A percentile compares a stretch with the other conserved stretches of the same genome.
Evolutionary conservation across 192 early-diverging fungal species (phyloP).

Genomic region (Coemansia sp.): DNA sequence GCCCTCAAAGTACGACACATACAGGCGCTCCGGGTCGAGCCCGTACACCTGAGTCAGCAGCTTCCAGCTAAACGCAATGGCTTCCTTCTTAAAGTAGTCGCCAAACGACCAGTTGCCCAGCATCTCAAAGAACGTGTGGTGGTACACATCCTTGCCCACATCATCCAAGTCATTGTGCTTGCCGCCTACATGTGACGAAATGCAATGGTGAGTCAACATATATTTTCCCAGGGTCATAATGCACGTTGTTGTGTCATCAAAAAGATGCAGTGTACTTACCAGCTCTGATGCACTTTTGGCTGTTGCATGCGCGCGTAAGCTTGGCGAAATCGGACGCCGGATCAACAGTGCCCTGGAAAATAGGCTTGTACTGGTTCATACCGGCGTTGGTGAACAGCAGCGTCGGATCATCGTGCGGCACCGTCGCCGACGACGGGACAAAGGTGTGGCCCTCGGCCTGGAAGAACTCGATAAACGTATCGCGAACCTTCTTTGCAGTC

Average conservation of each 20-base stretch:
- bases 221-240: background rate
- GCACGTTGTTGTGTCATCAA: constrained; percentile 4
- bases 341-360: constrained; percentile 94
- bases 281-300: constrained; percentile 98
- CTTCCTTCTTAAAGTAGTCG: constrained; percentile 98
- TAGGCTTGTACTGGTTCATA: constrained; percentile 98
- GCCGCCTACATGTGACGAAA: constrained; percentile 59
- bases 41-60: constrained; percentile 83
- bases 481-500: constrained; percentile 76
- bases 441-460: constrained; percentile 65
- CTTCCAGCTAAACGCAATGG: constrained; percentile 87
- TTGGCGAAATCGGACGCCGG: constrained; percentile 89
- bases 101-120: constrained; percentile 99
- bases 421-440: constrained; percentile 85
- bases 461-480: constrained; percentile 88
- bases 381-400: constrained; percentile 95
- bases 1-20: constrained; percentile 96
- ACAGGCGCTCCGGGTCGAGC: constrained; percentile 83
- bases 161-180: constrained; percentile 99
- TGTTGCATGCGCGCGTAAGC: constrained; percentile 88
- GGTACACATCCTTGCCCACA: constrained; percentile 96
- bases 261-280: constrained; percentile 55
- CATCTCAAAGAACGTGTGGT: constrained; percentile 99
- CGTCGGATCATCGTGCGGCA: constrained; percentile 95
- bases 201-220: background rate